These are phyloP conservation scores for Vaccinium myrtillus DNA, from an alignment of 148 eudicot species.

Conservation along the genomic window DNA sequence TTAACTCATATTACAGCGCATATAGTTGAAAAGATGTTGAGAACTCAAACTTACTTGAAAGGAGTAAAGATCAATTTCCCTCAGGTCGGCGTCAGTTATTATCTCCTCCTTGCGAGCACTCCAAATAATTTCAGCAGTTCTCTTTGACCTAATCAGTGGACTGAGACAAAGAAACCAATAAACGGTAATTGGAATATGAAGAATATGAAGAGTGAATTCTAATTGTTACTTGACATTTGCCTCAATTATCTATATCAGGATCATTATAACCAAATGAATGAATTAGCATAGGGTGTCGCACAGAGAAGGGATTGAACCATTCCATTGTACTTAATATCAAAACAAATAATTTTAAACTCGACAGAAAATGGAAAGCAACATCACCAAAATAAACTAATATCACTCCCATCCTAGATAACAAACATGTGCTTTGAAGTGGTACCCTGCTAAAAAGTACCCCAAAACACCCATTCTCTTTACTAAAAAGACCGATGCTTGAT, in stretches of 20 bases:
- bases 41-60: conserved; percentile 30
- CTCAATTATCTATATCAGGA: too few relatives aligned
- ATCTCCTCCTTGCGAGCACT: conserved; percentile 65
- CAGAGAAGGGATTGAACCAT: not conserved
- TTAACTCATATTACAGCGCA: not conserved
- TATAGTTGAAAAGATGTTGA: not conserved
- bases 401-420: not conserved
- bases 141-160: conserved; percentile 77
- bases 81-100: conserved; percentile 63
- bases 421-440: not conserved
- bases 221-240: not conserved
- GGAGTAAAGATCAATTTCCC: conserved; percentile 53
- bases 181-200: not conserved
- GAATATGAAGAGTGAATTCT: not conserved
- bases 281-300: not conserved
- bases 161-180: conserved; percentile 37
- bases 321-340: not conserved
- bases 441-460: not conserved
- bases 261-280: too few relatives aligned
- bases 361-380: not conserved
- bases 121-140: conserved; percentile 97
- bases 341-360: not conserved
- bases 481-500: not conserved
- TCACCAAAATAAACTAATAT: not conserved
- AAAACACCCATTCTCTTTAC: not conserved